These are phyloP conservation scores for Ceratocystis harringtonii DNA, from an alignment of 2,329 filamentous ascomycete species.

Conservation along the genomic window DNA sequence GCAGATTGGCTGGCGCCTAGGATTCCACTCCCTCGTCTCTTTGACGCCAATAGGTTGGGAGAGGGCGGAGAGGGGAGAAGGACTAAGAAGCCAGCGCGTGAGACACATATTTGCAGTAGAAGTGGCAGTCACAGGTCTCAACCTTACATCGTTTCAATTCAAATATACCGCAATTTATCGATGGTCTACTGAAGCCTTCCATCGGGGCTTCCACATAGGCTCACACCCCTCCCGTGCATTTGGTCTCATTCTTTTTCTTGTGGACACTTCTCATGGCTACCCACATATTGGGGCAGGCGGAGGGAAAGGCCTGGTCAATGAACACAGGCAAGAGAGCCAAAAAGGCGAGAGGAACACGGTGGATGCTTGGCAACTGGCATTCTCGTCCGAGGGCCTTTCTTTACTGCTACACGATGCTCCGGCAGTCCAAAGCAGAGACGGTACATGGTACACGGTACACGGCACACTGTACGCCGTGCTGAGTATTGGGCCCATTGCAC, in stretches of 20 bases:
- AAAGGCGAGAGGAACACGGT: not conserved
- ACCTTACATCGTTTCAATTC: not conserved
- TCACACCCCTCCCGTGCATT: not conserved
- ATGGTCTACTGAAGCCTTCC: not conserved
- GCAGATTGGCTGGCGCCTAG: not conserved
- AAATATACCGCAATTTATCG: not conserved
- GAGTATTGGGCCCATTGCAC: not conserved
- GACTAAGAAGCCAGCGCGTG: not conserved
- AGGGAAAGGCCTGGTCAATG: not conserved
- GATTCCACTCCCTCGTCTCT: not conserved
- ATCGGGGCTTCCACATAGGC: not conserved
- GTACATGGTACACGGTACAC: not conserved
- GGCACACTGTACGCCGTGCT: too few species aligned
- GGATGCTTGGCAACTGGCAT: not conserved
- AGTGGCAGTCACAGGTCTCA: not conserved
- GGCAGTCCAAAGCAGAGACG: not conserved
- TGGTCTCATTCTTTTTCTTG: not conserved
- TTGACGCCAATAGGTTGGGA: not conserved
- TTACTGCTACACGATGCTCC: not conserved
- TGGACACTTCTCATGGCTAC: not conserved
- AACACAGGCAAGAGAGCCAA: not conserved
- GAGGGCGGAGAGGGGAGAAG: not conserved
- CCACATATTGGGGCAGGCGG: not conserved
- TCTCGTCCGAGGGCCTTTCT: slow-evolving; percentile 4
- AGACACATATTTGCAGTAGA: not conserved